A percentile compares a stretch with the other conserved stretches of the same genome.
These are phyloP conservation scores for Plasmodium yoelii DNA, from an alignment of 169 alveolate genomes.

Conservation along the genomic window DNA sequence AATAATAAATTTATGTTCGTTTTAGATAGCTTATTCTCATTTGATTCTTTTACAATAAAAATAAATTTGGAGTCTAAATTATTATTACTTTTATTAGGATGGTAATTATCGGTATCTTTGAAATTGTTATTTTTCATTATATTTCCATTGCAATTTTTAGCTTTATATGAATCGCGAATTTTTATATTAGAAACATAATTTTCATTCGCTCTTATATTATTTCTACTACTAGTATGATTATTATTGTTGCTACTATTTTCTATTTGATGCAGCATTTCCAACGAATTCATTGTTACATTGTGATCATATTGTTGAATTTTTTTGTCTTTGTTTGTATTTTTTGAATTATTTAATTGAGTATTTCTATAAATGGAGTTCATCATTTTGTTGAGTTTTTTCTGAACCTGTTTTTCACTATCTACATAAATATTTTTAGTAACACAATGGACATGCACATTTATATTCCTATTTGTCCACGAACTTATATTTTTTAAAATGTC, in stretches of 20 bases:
- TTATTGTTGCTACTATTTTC: not conserved
- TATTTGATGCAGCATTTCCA: not conserved
- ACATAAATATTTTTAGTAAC: not conserved
- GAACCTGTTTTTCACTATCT: slow-evolving; percentile 1
- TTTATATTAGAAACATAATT: not conserved
- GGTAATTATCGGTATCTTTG: slow-evolving; percentile 2
- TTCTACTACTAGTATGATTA: not conserved
- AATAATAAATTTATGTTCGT: slow-evolving; percentile 10
- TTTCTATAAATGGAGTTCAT: not conserved
- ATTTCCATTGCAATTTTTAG: not conserved
- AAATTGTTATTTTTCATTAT: not conserved
- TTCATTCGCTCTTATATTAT: not conserved
- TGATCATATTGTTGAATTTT: too few relatives aligned
- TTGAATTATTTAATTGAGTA: not conserved
- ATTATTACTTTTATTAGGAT: not conserved
- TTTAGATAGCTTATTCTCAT: not conserved
- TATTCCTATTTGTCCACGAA: slow-evolving; percentile 10
- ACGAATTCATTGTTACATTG: not conserved
- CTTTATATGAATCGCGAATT: not conserved
- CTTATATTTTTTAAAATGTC: slow-evolving; percentile 27
- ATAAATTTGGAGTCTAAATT: slow-evolving; percentile 13
- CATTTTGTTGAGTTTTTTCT: slow-evolving; percentile 5
- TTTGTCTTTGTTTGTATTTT: not conserved
- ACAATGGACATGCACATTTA: slow-evolving; percentile 21
- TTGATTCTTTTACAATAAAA: slow-evolving; percentile 20